Percentiles rank a stretch among this genome's conserved stretches.
Conservation (phyloP, 1,139 yeast genomes). For the Diutina neorugosa region DNA sequence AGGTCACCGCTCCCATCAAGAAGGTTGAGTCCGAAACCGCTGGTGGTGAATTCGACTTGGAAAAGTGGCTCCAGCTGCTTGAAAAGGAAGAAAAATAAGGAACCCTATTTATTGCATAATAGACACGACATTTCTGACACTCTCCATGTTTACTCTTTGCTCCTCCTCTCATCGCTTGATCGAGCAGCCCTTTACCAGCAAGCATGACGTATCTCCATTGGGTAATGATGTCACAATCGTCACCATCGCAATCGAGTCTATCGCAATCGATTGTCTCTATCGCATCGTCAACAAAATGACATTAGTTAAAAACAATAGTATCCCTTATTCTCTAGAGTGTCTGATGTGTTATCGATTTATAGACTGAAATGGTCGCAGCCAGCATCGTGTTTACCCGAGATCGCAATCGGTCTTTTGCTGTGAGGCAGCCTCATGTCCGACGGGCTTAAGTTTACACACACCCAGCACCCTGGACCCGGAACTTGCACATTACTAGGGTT, state of each 20-base stretch:
- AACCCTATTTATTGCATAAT: neutral
- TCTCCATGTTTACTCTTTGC: neutral
- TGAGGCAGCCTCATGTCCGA: neutral
- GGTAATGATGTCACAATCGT: neutral
- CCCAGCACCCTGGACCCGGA: neutral
- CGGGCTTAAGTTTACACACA: neutral
- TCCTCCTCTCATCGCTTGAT: neutral
- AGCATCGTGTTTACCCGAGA: neutral
- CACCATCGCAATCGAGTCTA: neutral
- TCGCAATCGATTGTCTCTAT: no score
- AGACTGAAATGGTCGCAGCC: neutral
- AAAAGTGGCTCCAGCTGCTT: constrained; percentile 33
- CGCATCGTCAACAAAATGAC: no score
- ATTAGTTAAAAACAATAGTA: no score
- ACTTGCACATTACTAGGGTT: neutral
- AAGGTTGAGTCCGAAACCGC: constrained; percentile 11
- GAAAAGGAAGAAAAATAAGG: neutral
- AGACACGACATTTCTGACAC: neutral
- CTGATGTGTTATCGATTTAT: no score
- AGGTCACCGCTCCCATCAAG: neutral
- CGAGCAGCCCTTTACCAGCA: neutral
- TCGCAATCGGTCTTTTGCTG: neutral
- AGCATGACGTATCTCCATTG: neutral
- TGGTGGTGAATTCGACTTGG: constrained; percentile 51
- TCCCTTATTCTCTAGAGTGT: no score